Percentiles rank a stretch among this genome's conserved stretches.
Conservation (phyloP, 441 rosid species). For the Oxalis stricta region DNA sequence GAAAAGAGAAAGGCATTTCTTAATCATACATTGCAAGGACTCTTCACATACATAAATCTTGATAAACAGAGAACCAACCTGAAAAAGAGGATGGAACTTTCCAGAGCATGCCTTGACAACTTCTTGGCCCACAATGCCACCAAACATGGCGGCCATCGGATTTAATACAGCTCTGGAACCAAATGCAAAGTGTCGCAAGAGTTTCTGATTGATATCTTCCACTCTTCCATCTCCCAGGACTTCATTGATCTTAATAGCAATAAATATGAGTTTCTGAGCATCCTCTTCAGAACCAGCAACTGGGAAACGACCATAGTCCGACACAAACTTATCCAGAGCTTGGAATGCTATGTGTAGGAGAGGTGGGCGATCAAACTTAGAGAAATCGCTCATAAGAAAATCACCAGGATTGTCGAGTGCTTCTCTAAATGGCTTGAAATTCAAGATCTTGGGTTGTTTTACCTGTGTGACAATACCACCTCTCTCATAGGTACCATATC, state of each 20-base stretch:
- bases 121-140: slow-evolving; percentile 92
- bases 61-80: slow-evolving; percentile 32
- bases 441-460: slow-evolving; percentile 67
- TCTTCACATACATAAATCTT: too few species aligned
- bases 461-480: slow-evolving; percentile 95
- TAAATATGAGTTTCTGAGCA: slow-evolving; percentile 50
- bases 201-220: slow-evolving; percentile 48
- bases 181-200: slow-evolving; percentile 65
- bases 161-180: slow-evolving; percentile 84
- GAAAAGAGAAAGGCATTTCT: too few species aligned
- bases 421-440: slow-evolving; percentile 62
- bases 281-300: slow-evolving; percentile 82
- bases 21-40: too few species aligned
- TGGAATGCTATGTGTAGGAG: slow-evolving; percentile 81
- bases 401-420: slow-evolving; percentile 81
- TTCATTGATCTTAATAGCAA: slow-evolving; percentile 43
- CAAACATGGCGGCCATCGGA: slow-evolving; percentile 97
- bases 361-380: slow-evolving; percentile 82
- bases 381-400: slow-evolving; percentile 76
- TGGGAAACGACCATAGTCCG: slow-evolving; percentile 52
- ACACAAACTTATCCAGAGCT: slow-evolving; percentile 63
- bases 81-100: slow-evolving; percentile 81
- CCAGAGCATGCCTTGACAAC: slow-evolving; percentile 95
- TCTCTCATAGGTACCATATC: slow-evolving; percentile 43
- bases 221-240: slow-evolving; percentile 44